Percentiles rank a stretch among this genome's conserved stretches.
phyloP scores from a whole-genome alignment of 2,329 filamentous ascomycete genomes.

The Cladosporium sp. region DNA sequence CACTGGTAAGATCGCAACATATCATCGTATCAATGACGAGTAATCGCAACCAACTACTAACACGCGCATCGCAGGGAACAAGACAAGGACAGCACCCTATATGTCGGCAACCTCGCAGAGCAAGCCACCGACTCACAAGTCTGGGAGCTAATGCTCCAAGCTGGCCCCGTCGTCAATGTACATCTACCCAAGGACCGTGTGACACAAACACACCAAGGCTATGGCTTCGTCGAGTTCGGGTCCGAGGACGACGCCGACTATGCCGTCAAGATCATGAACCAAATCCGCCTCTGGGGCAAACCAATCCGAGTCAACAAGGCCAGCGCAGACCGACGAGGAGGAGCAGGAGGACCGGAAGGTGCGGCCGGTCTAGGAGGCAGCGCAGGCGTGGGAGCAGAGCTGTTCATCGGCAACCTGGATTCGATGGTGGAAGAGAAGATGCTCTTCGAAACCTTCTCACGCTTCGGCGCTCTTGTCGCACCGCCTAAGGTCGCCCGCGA shows the following conservation, averaged over 20 bases:
- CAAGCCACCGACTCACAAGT: conserved; percentile 86
- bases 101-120: conserved; percentile 98
- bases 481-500: conserved; percentile 91
- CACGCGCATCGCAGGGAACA: conserved; percentile 62
- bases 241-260: conserved; percentile 96
- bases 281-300: conserved; percentile 88
- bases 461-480: conserved; percentile 82
- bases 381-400: conserved; percentile 85
- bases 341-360: conserved; percentile 87
- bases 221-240: conserved; percentile 98
- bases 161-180: conserved; percentile 95
- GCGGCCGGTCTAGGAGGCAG: conserved; percentile 94
- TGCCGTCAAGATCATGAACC: conserved; percentile 94
- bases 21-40: background rate
- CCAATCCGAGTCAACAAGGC: conserved; percentile 96
- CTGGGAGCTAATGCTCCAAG: conserved; percentile 98
- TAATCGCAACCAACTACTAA: conserved; percentile 4
- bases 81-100: conserved; percentile 97
- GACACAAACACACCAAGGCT: conserved; percentile 93
- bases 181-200: conserved; percentile 98
- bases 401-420: conserved; percentile 96
- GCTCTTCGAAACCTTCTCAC: conserved; percentile 90
- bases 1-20: conserved; percentile 63
- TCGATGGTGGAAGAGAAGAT: conserved; percentile 93
- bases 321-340: conserved; percentile 89